Evolutionary conservation across 75 land plant genomes (phyloP), one percentile per base, ranked within the genome.

Genomic region (Sequoiadendron giganteum): DNA sequence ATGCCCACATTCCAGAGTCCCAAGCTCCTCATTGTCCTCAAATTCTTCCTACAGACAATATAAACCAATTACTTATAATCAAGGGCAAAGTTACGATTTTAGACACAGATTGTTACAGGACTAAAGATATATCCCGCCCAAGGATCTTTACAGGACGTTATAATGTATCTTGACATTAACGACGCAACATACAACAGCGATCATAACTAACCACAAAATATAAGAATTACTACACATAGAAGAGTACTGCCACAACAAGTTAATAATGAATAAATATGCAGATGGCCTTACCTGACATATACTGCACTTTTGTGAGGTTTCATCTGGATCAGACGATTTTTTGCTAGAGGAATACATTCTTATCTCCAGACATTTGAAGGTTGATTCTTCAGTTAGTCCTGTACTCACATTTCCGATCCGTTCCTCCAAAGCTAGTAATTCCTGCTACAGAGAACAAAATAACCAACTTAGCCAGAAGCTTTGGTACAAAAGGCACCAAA

Each of bases 381-480:
- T 88, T 13, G 52, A 68, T 43, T 94, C 94, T 54, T 96, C 96
- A 80, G 92, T 84, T 80, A 97, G 83, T 25, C 99, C 99, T 18
- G 95, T 97, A 40, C 72, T 91, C 83, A 97, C 99, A 79, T 86
- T 93, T 49, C 99, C 99, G 89, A 97, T 97, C 73, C 89, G 92
- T 56, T 97, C 99, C 83, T 90, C 94, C 85, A 97, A 52, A 61
- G 93, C 95, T 83, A 97, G 92, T 61, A 97, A 89, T 89, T 97
- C 99, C 99, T 97, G 95, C 39, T 4, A 75, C 34, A 34, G 3
- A 86, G 19, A 36, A 9, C 6, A 32, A 11, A 61, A 65, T 65
- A 65, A 65, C 8, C 70, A 25, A 49, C 54, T 76, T 56, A 30
- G 28, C 36, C 36, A 30, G 85, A 86, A 52, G 25, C 30, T 83